Evolutionary conservation across 2,329 filamentous ascomycete species (phyloP).

Genomic region (Alternaria metachromatica): DNA sequence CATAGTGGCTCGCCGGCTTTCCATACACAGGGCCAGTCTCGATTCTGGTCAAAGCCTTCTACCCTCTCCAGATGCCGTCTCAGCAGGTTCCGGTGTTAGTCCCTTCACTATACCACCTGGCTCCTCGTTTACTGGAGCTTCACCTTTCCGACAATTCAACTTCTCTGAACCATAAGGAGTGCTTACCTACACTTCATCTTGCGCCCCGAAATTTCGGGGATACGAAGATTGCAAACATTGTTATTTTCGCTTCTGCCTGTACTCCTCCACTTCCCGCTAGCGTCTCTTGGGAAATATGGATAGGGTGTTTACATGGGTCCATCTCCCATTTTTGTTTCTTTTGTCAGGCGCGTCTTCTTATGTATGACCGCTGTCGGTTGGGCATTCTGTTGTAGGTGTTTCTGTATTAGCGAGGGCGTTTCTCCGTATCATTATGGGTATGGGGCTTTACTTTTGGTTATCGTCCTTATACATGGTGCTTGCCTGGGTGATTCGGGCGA

Average conservation of each 20-base stretch:
- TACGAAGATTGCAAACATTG: not conserved
- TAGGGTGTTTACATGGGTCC: not conserved
- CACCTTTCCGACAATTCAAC: not conserved
- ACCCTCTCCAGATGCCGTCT: not conserved
- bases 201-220: not conserved
- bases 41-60: not conserved
- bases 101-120: not conserved
- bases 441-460: not conserved
- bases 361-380: slow-evolving; percentile 5
- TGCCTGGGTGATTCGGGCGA: not conserved
- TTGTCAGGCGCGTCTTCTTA: not conserved
- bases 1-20: slow-evolving; percentile 10
- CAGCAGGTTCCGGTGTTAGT: not conserved
- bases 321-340: not conserved
- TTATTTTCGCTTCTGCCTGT: not conserved
- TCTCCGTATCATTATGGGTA: not conserved
- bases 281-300: slow-evolving; percentile 5
- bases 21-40: not conserved
- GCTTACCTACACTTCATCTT: not conserved
- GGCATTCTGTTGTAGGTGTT: slow-evolving; percentile 19
- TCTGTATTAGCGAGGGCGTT: slow-evolving; percentile 44
- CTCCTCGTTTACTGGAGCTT: not conserved
- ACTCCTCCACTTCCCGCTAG: not conserved
- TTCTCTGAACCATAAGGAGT: slow-evolving; percentile 21
- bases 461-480: not conserved